phyloP scores from a whole-genome alignment of 352 stramenopile species.

The Globisporangium uncinulatum region DNA sequence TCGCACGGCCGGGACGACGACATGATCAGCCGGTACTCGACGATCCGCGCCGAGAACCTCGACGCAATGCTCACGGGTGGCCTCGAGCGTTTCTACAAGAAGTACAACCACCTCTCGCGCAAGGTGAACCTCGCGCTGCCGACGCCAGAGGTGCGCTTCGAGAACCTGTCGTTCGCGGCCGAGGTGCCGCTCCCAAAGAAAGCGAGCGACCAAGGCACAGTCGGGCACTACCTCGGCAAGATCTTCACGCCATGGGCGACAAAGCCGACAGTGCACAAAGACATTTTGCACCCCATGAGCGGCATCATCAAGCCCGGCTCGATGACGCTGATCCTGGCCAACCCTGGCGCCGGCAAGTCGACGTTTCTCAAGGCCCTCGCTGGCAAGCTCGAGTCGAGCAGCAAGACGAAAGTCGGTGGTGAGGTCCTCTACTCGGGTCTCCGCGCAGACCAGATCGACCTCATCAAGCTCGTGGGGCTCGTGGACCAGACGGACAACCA shows the following conservation, averaged over 20 bases:
- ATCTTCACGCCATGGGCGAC: constrained; percentile 30
- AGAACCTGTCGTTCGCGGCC: constrained; percentile 46
- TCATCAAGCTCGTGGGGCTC: constrained; percentile 53
- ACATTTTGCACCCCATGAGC: constrained; percentile 54
- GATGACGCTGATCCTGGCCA: constrained; percentile 59
- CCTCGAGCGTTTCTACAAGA: constrained; percentile 49
- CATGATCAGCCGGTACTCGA: constrained; percentile 45
- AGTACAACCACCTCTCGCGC: constrained; percentile 35
- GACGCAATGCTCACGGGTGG: constrained; percentile 67
- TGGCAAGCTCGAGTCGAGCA: constrained; percentile 35
- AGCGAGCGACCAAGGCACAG: constrained; percentile 30
- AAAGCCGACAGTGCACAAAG: constrained; percentile 18
- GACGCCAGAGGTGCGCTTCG: constrained; percentile 51
- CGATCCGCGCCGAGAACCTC: constrained; percentile 56
- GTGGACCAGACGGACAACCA: constrained; percentile 82
- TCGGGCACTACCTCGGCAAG: constrained; percentile 19
- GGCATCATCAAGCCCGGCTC: constrained; percentile 55
- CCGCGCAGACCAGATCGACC: constrained; percentile 35
- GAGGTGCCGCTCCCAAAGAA: constrained; percentile 18
- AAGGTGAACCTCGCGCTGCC: constrained; percentile 50
- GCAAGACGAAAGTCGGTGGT: constrained; percentile 21
- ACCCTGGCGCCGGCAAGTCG: constrained; percentile 58
- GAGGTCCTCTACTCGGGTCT: constrained; percentile 48
- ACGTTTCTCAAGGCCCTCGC: constrained; percentile 58
- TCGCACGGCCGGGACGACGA: constrained; percentile 34